phyloP scores from a whole-genome alignment of 2,329 filamentous ascomycete species.

The Xylariales sp. region DNA sequence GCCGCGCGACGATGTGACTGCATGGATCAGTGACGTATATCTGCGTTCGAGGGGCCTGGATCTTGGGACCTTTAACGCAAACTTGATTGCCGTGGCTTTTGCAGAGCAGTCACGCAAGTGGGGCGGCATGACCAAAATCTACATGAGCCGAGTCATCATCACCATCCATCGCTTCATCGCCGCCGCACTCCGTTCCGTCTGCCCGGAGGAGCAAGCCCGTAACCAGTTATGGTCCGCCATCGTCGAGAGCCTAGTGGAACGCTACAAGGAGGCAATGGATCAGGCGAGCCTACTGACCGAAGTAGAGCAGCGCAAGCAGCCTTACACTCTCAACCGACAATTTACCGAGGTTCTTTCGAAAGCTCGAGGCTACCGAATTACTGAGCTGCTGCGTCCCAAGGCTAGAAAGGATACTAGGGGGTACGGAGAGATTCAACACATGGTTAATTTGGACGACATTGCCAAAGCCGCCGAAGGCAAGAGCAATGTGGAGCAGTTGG shows the following conservation, averaged over 20 bases:
- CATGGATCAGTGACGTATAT: conserved; percentile 20
- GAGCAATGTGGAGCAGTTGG: conserved; percentile 17
- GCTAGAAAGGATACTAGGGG: conserved; percentile 10
- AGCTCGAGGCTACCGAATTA: not conserved
- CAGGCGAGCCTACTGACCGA: conserved; percentile 20
- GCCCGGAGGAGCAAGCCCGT: conserved; percentile 14
- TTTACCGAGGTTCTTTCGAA: conserved; percentile 14
- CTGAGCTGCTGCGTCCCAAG: conserved; percentile 5
- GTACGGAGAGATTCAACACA: not conserved
- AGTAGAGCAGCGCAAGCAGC: conserved; percentile 22
- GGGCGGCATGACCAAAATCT: conserved; percentile 19
- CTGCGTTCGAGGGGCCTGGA: conserved; percentile 20
- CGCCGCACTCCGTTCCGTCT: conserved; percentile 13
- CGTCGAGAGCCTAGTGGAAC: conserved; percentile 14
- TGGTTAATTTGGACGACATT: conserved; percentile 4
- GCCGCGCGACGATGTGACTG: conserved; percentile 14
- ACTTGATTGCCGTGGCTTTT: conserved; percentile 18
- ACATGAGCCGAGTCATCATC: conserved; percentile 23
- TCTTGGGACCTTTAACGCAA: conserved; percentile 16
- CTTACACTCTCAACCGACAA: conserved; percentile 25
- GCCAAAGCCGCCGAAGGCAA: conserved; percentile 12
- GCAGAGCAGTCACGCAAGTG: conserved; percentile 27
- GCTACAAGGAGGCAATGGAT: conserved; percentile 20
- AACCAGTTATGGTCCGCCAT: conserved; percentile 19
- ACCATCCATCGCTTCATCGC: conserved; percentile 26